Evolutionary conservation across 441 rosid genomes (phyloP).

Genomic region (Geranium incanum): DNA sequence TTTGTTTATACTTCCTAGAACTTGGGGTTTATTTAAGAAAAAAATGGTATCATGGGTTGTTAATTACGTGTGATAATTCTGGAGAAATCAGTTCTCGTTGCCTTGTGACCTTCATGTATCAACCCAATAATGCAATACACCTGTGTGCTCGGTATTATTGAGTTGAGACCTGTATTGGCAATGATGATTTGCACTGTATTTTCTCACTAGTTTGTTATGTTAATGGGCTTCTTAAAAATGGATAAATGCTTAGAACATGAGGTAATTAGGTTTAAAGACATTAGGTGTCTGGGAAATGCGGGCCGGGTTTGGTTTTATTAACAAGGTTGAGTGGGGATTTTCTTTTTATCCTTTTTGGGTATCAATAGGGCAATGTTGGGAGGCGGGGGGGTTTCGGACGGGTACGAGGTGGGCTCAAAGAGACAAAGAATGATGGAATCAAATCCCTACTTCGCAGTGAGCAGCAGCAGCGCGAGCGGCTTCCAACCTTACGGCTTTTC

Average conservation of each 20-base stretch:
- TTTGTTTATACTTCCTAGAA: constrained; percentile 1
- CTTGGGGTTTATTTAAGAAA: neutral
- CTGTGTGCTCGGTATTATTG: neutral
- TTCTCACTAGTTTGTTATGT: constrained; percentile 1
- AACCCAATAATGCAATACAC: neutral
- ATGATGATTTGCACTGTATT: neutral
- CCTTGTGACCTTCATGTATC: neutral
- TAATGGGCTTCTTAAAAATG: constrained; percentile 18
- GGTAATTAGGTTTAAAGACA: constrained; percentile 25
- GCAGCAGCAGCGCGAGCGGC: constrained; percentile 45
- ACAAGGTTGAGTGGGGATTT: constrained; percentile 85
- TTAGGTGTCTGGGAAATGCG: constrained; percentile 52
- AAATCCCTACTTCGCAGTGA: constrained; percentile 98
- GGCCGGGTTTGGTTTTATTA: constrained; percentile 85
- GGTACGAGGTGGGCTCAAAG: constrained; percentile 98
- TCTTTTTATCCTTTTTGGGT: constrained; percentile 42
- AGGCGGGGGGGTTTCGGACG: constrained; percentile 90
- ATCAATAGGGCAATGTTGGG: constrained; percentile 91
- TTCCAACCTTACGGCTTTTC: constrained; percentile 53
- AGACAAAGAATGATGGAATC: constrained; percentile 99
- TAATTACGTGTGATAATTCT: constrained; percentile 1
- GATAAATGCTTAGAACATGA: constrained; percentile 19
- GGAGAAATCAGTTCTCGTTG: neutral
- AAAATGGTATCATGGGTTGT: neutral
- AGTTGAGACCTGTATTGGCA: neutral